Base-by-base conservation (phyloP, 2,329 filamentous ascomycete species). In the Calonectria montana region DNA sequence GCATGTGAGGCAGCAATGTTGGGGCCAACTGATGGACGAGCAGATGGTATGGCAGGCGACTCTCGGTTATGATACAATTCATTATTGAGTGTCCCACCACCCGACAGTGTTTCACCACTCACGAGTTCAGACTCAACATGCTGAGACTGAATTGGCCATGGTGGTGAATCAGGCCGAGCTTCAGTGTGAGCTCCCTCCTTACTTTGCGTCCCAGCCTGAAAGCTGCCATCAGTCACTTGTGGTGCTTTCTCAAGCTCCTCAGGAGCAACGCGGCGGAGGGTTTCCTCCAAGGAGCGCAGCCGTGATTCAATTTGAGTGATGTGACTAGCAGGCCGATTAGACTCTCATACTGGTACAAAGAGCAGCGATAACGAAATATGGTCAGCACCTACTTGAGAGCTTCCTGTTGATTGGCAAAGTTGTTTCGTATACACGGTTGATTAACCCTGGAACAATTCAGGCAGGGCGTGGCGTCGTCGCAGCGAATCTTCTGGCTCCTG, bases 401-500 rank as follows among this genome's bases (percentile, higher is more conserved):
- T 16, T 39, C 61, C 23, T 53, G 45, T 15, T 57, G 48, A 10
- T 65, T 65, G 25, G 65, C 57, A 8, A 65, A 63, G 39, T 50
- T 61, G 21, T 73, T 73, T 41, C 81, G 77, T 43, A 82, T 76
- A 66, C 81, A 82, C 5, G 77, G 69, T 16, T 79, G 79, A 5
- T 77, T 77, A n/a, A 75, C 77, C 57, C 80, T 78, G 41, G 78
- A 75, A 45, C 81, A 82, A 66, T 79, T 80, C 50, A 73, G 73
- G 67, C 81, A 82, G 7, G 80, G 77, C 27, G 80, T 80, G 23
- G 71, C 71, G 23, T 79, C 79, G 57, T 82, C 81, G 63, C 81
- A 82, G 10, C 80, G 78, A 55, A 81, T 82, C 73, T 82, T 82
- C 72, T 81, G 80, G 18, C 76, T 80, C 8, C 81, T 78, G 64